Conservation (phyloP, 2,329 filamentous ascomycete genomes). For the Graphiopsis chlorocephala region DNA sequence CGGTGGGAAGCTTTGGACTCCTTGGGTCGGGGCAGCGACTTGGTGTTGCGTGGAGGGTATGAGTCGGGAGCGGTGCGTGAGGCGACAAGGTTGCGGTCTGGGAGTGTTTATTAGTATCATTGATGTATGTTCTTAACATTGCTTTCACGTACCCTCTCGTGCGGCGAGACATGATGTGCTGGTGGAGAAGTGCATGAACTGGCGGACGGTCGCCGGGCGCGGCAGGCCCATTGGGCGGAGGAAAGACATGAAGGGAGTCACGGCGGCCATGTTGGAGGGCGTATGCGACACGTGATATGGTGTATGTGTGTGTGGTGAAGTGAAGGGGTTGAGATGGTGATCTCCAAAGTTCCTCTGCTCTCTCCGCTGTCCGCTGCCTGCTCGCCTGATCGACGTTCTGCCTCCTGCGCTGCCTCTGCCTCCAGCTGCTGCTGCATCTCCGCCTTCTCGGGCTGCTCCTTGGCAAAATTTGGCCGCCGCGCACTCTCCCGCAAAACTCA, state of each 20-base stretch:
- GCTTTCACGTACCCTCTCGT: constrained; percentile 26
- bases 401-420: background rate
- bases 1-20: constrained; percentile 35
- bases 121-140: background rate
- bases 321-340: constrained; percentile 19
- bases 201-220: constrained; percentile 35
- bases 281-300: constrained; percentile 34
- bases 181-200: constrained; percentile 43
- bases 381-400: background rate
- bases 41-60: constrained; percentile 32
- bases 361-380: constrained; percentile 7
- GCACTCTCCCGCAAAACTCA: constrained; percentile 9
- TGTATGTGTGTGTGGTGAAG: constrained; percentile 20
- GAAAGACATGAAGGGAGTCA: constrained; percentile 38
- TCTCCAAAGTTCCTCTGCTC: constrained; percentile 33
- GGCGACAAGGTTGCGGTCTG: constrained; percentile 35
- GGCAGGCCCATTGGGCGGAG: constrained; percentile 41
- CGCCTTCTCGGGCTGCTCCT: background rate
- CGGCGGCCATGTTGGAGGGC: constrained; percentile 4
- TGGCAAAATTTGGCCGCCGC: constrained; percentile 11
- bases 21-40: constrained; percentile 36
- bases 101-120: background rate
- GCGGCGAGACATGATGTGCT: constrained; percentile 24
- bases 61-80: constrained; percentile 33
- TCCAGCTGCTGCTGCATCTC: background rate